Evolutionary conservation across 352 stramenopile species (phyloP).

Genomic region (Phytophthora megakarya): DNA sequence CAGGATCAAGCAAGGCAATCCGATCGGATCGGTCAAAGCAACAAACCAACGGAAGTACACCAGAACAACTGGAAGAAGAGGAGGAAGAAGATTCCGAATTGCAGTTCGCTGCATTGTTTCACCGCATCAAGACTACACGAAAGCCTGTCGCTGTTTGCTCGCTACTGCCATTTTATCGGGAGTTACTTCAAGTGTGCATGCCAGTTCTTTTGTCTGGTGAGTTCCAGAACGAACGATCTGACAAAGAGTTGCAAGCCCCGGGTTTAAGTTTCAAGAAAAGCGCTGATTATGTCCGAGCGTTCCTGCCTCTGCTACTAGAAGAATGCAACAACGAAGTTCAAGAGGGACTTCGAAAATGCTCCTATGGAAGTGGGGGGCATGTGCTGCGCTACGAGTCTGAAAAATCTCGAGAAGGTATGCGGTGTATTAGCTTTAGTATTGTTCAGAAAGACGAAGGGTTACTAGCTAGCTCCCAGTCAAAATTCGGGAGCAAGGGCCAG

Average conservation of each 20-base stretch:
- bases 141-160: constrained; percentile 75
- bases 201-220: constrained; percentile 70
- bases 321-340: constrained; percentile 85
- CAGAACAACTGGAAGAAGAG: constrained; percentile 45
- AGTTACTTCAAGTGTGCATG: constrained; percentile 80
- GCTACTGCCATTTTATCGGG: constrained; percentile 81
- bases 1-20: constrained; percentile 30
- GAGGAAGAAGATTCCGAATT: constrained; percentile 57
- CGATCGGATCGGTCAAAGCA: constrained; percentile 16
- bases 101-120: constrained; percentile 69
- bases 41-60: constrained; percentile 1
- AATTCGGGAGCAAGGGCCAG: constrained; percentile 37
- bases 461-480: constrained; percentile 32
- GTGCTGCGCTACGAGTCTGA: constrained; percentile 81
- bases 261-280: constrained; percentile 69
- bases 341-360: constrained; percentile 61
- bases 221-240: constrained; percentile 60
- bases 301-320: constrained; percentile 79
- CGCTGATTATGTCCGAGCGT: constrained; percentile 78
- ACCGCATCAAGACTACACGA: constrained; percentile 84
- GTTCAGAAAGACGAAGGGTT: constrained; percentile 53
- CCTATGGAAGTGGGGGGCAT: constrained; percentile 52
- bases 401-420: constrained; percentile 82
- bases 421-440: constrained; percentile 76
- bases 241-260: constrained; percentile 57